A percentile compares a stretch with the other conserved stretches of the same genome.
These are phyloP conservation scores for Botryotinia calthae DNA, from an alignment of 2,329 filamentous ascomycete genomes.

Conservation along the genomic window DNA sequence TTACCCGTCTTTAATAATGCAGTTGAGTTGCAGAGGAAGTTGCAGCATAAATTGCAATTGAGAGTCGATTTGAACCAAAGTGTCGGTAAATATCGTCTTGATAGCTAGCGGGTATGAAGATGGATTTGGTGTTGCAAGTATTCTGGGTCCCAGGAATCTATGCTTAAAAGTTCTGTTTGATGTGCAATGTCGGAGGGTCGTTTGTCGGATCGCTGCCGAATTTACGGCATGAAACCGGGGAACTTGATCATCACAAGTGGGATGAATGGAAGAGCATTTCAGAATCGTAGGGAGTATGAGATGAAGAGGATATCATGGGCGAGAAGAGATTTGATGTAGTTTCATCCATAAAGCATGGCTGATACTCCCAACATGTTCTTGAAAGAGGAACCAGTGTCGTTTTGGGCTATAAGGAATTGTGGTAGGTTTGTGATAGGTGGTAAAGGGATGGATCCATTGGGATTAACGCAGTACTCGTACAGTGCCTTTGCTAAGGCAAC, in stretches of 20 bases:
- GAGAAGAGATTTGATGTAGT: too few species aligned
- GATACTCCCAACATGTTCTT: not conserved
- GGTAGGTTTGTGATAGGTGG: slow-evolving; percentile 55
- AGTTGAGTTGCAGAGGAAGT: not conserved
- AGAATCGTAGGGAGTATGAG: too few species aligned
- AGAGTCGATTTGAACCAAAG: not conserved
- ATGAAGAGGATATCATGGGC: not conserved
- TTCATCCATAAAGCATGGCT: not conserved
- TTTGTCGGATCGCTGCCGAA: not conserved
- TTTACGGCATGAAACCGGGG: not conserved
- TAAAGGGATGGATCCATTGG: slow-evolving; percentile 50
- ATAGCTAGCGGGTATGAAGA: not conserved
- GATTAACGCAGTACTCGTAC: slow-evolving; percentile 48
- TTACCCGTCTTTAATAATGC: not conserved
- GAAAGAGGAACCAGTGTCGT: slow-evolving; percentile 43
- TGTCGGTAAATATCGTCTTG: not conserved
- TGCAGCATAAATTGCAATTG: not conserved
- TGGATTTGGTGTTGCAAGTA: not conserved
- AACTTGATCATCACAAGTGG: not conserved
- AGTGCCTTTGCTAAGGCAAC: slow-evolving; percentile 46
- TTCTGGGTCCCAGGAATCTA: not conserved
- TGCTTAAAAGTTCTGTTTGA: not conserved
- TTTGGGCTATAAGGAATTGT: slow-evolving; percentile 41
- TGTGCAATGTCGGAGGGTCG: not conserved
- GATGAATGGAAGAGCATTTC: not conserved